A percentile compares a stretch with the other conserved stretches of the same genome.
Conservation (phyloP, 306 rosid species). For the Vigna reflexopilosa region DNA sequence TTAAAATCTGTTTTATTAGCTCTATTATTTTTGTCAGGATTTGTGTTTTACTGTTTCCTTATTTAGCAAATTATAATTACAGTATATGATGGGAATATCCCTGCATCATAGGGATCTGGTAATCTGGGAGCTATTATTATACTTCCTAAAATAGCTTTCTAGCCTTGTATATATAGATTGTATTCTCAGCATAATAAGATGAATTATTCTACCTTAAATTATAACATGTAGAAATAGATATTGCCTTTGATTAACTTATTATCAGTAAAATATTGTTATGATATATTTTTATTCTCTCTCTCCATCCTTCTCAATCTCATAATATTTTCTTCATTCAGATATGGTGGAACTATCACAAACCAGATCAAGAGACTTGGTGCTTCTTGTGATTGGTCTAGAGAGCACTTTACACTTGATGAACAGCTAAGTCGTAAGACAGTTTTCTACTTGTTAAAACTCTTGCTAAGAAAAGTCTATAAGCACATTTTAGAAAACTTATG, state of each 20-base stretch:
- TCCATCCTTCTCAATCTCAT: constrained; percentile 30
- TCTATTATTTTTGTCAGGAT: no score
- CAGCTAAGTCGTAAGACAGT: constrained; percentile 98
- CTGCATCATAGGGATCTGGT: no score
- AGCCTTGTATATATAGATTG: no score
- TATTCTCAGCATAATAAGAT: no score
- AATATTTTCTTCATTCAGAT: constrained; percentile 56
- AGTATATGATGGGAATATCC: no score
- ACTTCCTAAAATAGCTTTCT: no score
- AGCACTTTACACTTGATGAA: constrained; percentile 95
- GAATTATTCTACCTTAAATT: no score
- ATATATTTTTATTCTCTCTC: constrained; percentile 15
- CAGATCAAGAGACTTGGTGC: constrained; percentile 99
- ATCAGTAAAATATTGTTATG: constrained; percentile 20
- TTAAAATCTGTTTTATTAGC: no score
- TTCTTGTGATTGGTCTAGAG: constrained; percentile 98
- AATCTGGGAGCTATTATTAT: no score
- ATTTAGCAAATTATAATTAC: no score
- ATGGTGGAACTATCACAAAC: constrained; percentile 93
- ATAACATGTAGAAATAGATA: background rate
- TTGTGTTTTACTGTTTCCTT: no score
- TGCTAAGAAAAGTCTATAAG: constrained; percentile 26
- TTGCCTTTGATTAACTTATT: constrained; percentile 18
- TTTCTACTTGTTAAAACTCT: constrained; percentile 58
- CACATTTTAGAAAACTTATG: constrained; percentile 30